Base-by-base conservation (phyloP, 192 early-diverging fungal species). In the Coemansia asiatica region DNA sequence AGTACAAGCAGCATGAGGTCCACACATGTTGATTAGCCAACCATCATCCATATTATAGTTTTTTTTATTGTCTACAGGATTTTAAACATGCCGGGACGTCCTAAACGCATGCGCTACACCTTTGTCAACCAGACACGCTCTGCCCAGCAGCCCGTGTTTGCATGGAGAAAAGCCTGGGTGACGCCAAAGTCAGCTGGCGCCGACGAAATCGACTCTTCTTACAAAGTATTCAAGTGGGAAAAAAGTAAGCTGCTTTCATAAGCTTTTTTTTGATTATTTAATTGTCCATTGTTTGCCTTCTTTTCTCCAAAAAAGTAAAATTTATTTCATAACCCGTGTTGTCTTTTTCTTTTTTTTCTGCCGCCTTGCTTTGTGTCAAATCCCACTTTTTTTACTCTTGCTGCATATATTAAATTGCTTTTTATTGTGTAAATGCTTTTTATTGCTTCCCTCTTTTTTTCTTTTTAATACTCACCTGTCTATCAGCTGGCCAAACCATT, bases 401-500 rank as follows among this genome's bases (percentile, higher is more conserved):
- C 58, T 63, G 74, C 74, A 76, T 76, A 70, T 58, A 76, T 76
- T 76, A 76, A 70, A 36, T 54, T 23, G 18, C 56, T 35, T 28
- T 36, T 28, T 31, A n/a, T 36, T 33, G 31, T 25, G 26, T 26
- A 70, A 36, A 28, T 23, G 18, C 56, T 35, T 28, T 36, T 28
- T 31, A n/a, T 36, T 33, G 31, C 18, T 49, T 61, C 26, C 47
- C 48, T 71, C 26, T n/a, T 6, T 54, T 36, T 13, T 22, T 22
- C 10, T 23, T 54, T 54, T 54, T 8, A 10, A 28, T 54, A 9
- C 9, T 26, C 4, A 27, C 23, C 23, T 27, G 25, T 54, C 13
- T 27, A 54, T 54, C 51, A 78, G 76, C 76, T 55, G 76, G 76
- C 29, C 76, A 79, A 61, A 79, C 76, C 23, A 71, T 79, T 51